Evolutionary conservation across 1,139 yeast species (phyloP), one percentile per base, ranked within the genome.

Genomic region (Pichia sp.): DNA sequence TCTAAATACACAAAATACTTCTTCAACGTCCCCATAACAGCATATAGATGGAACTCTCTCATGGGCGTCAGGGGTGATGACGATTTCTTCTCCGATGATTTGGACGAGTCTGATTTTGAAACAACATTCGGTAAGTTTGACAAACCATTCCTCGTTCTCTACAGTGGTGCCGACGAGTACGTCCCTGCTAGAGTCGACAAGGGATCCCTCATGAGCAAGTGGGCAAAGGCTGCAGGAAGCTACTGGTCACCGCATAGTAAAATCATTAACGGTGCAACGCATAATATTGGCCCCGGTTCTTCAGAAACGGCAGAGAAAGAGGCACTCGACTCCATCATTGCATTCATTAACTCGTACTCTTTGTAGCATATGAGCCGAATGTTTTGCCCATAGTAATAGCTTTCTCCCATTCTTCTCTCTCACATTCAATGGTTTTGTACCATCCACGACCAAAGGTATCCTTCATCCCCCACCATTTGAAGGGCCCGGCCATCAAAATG

Each of bases 41-140:
- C 87, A 0, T 71, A 77, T 47, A 67, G 95, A 46, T 84, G 83
- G 72, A 57, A 77, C 33, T 77, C 93, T 0, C 59, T 85, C 33
- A 59, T 68, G 22, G 59, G 64, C 15, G 60, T 60, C 14, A 65
- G 75, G 13, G 94, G 94, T 3, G 91, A 78, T 48, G 94, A 85
- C 50, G 95, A 85, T 58, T 84, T 2, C 27, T 47, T 47, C 24
- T 42, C 48, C 1, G 63, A 76, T 7, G 86, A 84, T 52, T 59
- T 83, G 38, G 51, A 69, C 1, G 65, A 59, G 8, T 66, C 63
- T 0, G 70, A 64, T 31, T 54, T 66, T 33, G 44, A 48, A 16
- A 29, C 50, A 7, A 68, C 83, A 0, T 83, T 83, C 57, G 91
- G 86, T 2, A 61, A 61, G 33, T 53, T 84, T 3, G 49, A 51